Conservation (phyloP, 192 early-diverging fungal species). For the Pecoramyces ruminantium region DNA sequence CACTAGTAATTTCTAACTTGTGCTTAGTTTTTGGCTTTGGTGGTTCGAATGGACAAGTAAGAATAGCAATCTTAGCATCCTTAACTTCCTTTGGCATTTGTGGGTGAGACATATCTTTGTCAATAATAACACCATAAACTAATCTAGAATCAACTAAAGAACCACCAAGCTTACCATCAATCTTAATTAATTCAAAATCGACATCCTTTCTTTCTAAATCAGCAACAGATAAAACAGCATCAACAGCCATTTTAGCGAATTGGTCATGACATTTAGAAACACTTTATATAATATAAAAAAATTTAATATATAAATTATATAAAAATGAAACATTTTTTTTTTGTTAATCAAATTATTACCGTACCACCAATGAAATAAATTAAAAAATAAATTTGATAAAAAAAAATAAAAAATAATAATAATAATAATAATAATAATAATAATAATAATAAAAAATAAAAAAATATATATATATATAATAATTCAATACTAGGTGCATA, state of each 20-base stretch:
- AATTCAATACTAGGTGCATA: constrained; percentile 15
- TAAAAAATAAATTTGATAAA: no score
- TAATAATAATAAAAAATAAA: neutral
- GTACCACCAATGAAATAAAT: no score
- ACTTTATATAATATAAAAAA: constrained; percentile 28
- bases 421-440: neutral
- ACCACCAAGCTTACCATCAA: constrained; percentile 97
- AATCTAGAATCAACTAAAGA: constrained; percentile 83
- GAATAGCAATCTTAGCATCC: constrained; percentile 92
- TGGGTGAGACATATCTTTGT: constrained; percentile 99
- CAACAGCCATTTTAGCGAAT: constrained; percentile 95
- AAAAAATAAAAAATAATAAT: neutral
- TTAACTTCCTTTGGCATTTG: constrained; percentile 96
- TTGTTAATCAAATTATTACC: no score
- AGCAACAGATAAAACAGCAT: constrained; percentile 92
- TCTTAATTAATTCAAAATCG: constrained; percentile 99
- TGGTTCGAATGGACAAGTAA: constrained; percentile 99
- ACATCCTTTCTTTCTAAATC: constrained; percentile 98
- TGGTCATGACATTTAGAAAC: constrained; percentile 97
- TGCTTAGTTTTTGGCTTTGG: constrained; percentile 99
- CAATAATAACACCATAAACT: constrained; percentile 94
- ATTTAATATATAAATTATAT: no score
- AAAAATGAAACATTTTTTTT: no score
- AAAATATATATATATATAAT: no score
- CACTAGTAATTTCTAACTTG: constrained; percentile 93